Conservation (phyloP, 2,329 filamentous ascomycete genomes). For the Cordyceps javanica region DNA sequence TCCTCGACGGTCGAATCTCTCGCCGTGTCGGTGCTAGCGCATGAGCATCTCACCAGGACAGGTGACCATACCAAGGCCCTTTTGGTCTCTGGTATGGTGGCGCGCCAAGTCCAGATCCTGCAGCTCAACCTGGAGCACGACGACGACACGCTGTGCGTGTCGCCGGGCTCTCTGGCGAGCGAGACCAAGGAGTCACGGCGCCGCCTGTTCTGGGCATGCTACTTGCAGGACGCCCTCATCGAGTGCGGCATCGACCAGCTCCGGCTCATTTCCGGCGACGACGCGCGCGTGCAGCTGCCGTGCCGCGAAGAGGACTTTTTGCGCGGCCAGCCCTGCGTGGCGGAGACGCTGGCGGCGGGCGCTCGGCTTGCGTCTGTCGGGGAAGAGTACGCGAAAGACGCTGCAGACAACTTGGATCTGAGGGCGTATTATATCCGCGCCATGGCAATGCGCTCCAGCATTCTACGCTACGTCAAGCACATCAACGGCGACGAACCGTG, state of each 20-base stretch:
- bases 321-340: conserved; percentile 1
- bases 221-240: conserved; percentile 11
- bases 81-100: conserved; percentile 9
- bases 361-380: neutral
- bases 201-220: conserved; percentile 9
- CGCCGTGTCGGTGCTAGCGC: conserved; percentile 4
- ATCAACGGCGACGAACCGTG: conserved; percentile 10
- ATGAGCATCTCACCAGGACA: conserved; percentile 4
- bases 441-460: conserved; percentile 6
- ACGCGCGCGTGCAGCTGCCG: conserved; percentile 5
- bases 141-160: neutral
- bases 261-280: conserved; percentile 5
- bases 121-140: conserved; percentile 13
- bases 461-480: conserved; percentile 11
- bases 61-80: conserved; percentile 11
- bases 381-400: neutral
- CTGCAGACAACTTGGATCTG: neutral
- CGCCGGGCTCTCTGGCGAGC: neutral
- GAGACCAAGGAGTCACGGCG: conserved; percentile 4
- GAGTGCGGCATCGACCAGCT: conserved; percentile 14
- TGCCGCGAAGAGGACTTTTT: conserved; percentile 10
- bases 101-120: conserved; percentile 11
- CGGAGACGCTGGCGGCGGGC: neutral
- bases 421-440: neutral
- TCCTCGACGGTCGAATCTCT: neutral